Base-by-base conservation (phyloP, 1,284 basidiomycete genomes). In the Cutaneotrichosporon sp. region DNA sequence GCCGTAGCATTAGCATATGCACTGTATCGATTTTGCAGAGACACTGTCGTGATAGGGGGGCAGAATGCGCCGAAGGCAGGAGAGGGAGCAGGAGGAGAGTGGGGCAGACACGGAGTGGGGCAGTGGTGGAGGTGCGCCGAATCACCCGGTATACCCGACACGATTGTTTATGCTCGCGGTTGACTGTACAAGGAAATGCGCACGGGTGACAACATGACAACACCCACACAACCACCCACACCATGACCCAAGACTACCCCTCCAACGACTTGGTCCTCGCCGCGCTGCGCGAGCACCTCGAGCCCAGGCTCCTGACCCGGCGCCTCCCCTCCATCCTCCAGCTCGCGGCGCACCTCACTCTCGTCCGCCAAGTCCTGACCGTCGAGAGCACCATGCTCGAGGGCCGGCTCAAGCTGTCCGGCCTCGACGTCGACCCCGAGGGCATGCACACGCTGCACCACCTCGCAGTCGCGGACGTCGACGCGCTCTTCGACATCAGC, bases 271-370 rank as follows among this genome's bases (percentile, higher is more conserved):
- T 71, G 24, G 51, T 56, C n/a, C n/a, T n/a, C n/a, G n/a, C n/a
- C 14, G 65, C 68, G 0, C 60, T 73, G 1, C 31, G 47, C 13
- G 63, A 33, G 0, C 63, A 69, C 29, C 60, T 72, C 42, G 36
- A 54, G 18, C 73, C 73, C 10, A 18, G 54, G 0, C 66, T 68
- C 2, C n/a, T 72, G 4, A 45, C 62, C 5, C 24, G 49, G 6
- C 51, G 53, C 18, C 64, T 75, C 13, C 70, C 69, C 24, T 53
- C 60, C 4, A 52, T 65, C 13, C 68, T 76, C 3, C 58, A 70
- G 20, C 66, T 75, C 46, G 71, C 67, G 59, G 71, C 71, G 8
- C 71, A 75, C 58, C 46, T 75, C 29, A 62, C 69, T 24, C 64
- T 73, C 20, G 81, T 72, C 14, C 59, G 66, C 11, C 24, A 38